phyloP scores from a whole-genome alignment of 495 filamentous ascomycete genomes.

The Neurospora sp. region DNA sequence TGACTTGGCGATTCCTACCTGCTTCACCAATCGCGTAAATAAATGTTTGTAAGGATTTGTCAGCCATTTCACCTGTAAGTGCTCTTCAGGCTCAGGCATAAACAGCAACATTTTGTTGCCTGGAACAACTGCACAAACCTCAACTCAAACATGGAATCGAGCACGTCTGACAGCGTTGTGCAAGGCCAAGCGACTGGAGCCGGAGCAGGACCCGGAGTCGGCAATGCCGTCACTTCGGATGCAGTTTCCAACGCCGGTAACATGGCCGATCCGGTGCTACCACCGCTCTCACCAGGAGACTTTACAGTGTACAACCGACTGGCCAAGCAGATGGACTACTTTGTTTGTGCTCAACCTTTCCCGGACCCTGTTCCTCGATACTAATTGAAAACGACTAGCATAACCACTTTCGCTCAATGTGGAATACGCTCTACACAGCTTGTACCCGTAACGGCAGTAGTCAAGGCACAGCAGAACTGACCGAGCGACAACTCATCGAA shows the following conservation, averaged over 20 bases:
- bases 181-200: neutral
- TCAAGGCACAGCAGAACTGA: conserved; percentile 23
- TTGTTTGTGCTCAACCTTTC: conserved; percentile 34
- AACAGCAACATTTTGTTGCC: neutral
- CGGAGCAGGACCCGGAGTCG: neutral
- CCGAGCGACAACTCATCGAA: conserved; percentile 48
- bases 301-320: conserved; percentile 53
- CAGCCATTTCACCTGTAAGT: neutral
- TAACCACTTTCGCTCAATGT: conserved; percentile 64
- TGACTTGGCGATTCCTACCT: neutral
- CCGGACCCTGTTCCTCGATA: conserved; percentile 2
- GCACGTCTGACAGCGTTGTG: neutral
- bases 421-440: conserved; percentile 57
- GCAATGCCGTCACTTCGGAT: neutral
- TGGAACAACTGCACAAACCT: neutral
- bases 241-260: neutral
- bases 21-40: neutral
- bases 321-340: conserved; percentile 69
- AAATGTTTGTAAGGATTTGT: neutral
- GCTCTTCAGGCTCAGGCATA: neutral
- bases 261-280: conserved; percentile 7
- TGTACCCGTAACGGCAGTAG: conserved; percentile 39
- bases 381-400: conserved; percentile 39
- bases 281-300: conserved; percentile 16
- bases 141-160: neutral